Evolutionary conservation across 1,284 basidiomycete genomes (phyloP), one percentile per base, ranked within the genome.

Genomic region (Heterobasidion annosum): DNA sequence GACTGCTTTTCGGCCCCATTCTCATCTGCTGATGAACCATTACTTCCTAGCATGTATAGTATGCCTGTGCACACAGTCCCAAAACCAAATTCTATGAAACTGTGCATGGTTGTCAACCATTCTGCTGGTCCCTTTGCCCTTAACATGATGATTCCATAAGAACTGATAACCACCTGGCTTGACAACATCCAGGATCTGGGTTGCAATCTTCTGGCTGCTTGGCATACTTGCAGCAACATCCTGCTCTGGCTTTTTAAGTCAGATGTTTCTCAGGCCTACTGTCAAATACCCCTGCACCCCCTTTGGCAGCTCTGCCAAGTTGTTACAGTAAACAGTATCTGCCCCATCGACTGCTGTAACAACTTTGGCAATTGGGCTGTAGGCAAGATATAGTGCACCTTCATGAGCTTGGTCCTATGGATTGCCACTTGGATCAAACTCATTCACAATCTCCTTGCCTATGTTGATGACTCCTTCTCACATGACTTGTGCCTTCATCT

Each of bases 241-340:
- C 49, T 57, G 2, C 33, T 70, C 0, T 58, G 58, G 1, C 52
- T 72, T 1, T 73, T 61, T 59, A 76, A 76, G 45, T 69, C 66
- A 0, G 74, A 78, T 47, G 65, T 77, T 0, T 51, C 65, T 0
- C 60, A 68, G 13, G 75, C 75, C 0, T 78, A 72, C 46, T 61
- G 64, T 0, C 59, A 62, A 0, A 57, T 73, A 1, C 75, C 74
- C 0, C 64, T 74, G 58, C 69, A 73, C 45, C 68, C 66, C 0
- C 50, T 65, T 0, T 78, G 73, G 75, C 76, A 79, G 51, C 54
- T 77, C 2, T 70, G 71, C 44, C 75, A 78, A 42, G 57, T 73
- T 0, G 63, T 70, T 0, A 66, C 61, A 0, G 57, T 76, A 8
- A 58, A 66, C 0, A 64, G 62, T 0, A 0, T 53, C 0, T 56